Evolutionary conservation across 148 eudicot genomes (phyloP), one percentile per base, ranked within the genome.

Genomic region (Arbutus unedo): DNA sequence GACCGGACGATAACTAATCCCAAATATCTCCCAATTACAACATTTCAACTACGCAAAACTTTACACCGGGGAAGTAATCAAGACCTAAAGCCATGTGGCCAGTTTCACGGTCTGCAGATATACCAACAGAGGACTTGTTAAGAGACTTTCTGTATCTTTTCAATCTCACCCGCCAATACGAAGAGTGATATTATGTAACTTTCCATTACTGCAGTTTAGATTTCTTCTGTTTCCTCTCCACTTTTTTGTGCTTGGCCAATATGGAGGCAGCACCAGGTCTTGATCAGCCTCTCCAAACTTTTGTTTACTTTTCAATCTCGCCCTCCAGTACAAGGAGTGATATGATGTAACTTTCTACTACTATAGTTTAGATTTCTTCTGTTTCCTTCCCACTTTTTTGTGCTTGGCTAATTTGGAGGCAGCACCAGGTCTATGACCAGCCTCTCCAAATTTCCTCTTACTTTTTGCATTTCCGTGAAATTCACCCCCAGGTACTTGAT

Each of bases 151-250:
- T 23, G 41, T 64, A 25, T 25, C 41, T 23, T 64, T 10, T 64
- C 5, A 23, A 9, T 6, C 31, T n/a, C 31, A 60, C 67, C 66
- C 13, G 38, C 68, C 38, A 0, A 16, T 6, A 2, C 16, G 49
- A 44, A 71, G n/a, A 72, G 50, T 7, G 50, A 54, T 31, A 13
- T 8, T 2, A 48, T n/a, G 44, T 3, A 51, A 23, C 77, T 50
- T 75, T 49, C 59, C 43, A 49, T 13, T 9, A 41, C 38, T 23
- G 25, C 25, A 13, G 14, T 54, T 81, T 47, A 43, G 50, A 4
- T 31, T 62, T 77, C 77, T 82, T 81, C 68, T 49, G 83, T 78
- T 86, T 85, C 84, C 18, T 70, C 50, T 16, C 80, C 64, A 55
- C 19, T 48, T 80, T 84, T 60, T 31, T 59, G 41, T 59, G 79